Conservation (phyloP, 805 yeast genomes). For the Candida loeiensis region DNA sequence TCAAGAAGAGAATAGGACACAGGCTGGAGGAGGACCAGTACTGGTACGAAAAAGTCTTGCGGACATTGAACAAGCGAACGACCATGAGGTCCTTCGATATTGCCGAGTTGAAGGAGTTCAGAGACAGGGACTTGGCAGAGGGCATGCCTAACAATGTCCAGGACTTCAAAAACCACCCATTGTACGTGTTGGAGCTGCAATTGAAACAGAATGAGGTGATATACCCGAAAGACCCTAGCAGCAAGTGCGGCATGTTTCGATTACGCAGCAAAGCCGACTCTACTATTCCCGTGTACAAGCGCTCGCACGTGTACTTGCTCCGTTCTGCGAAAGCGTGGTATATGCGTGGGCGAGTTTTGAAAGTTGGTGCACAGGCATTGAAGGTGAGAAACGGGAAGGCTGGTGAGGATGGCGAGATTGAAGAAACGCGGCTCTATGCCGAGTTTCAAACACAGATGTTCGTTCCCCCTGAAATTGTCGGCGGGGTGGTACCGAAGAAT, state of each 20-base stretch:
- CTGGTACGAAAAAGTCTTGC: constrained; percentile 59
- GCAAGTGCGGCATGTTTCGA: constrained; percentile 66
- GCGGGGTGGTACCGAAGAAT: constrained; percentile 72
- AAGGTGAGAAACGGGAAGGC: constrained; percentile 33
- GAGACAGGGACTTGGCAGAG: constrained; percentile 61
- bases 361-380: constrained; percentile 64
- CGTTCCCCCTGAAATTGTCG: constrained; percentile 58
- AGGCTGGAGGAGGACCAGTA: constrained; percentile 49
- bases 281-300: constrained; percentile 60
- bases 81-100: constrained; percentile 35
- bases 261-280: constrained; percentile 29
- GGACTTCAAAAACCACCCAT: constrained; percentile 85
- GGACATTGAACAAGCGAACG: neutral
- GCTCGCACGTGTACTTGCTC: constrained; percentile 60
- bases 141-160: constrained; percentile 84
- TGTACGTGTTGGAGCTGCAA: constrained; percentile 76
- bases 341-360: constrained; percentile 70
- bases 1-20: constrained; percentile 64
- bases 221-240: constrained; percentile 52
- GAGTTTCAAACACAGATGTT: constrained; percentile 73
- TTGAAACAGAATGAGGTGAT: constrained; percentile 69
- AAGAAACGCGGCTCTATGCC: constrained; percentile 63
- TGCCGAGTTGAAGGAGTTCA: constrained; percentile 59
- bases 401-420: constrained; percentile 33
- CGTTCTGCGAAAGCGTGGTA: constrained; percentile 85